Percentiles rank a stretch among this genome's conserved stretches.
These are phyloP conservation scores for Populus ilicifolia DNA, from an alignment of 345 rosid species.

Conservation along the genomic window DNA sequence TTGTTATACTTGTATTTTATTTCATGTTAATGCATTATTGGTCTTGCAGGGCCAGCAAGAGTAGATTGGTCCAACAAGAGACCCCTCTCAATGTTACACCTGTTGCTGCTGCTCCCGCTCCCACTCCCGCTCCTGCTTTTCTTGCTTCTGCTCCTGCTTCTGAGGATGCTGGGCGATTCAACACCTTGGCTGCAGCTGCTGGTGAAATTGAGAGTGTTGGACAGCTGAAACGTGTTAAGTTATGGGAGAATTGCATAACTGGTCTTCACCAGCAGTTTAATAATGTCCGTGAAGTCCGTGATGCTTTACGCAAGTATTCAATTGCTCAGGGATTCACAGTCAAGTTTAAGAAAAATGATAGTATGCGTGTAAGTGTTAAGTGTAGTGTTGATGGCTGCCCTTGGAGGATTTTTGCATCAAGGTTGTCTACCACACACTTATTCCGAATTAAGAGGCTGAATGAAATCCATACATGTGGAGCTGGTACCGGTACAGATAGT, in stretches of 20 bases:
- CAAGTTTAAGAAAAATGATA: conserved; percentile 25
- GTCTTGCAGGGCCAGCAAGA: conserved; percentile 28
- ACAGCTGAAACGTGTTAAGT: conserved; percentile 28
- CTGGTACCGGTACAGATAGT: neutral
- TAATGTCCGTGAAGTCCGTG: conserved; percentile 21
- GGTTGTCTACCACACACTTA: conserved; percentile 17
- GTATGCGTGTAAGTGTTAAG: conserved; percentile 24
- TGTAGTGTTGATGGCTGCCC: conserved; percentile 29
- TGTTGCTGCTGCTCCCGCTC: neutral
- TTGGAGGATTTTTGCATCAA: conserved; percentile 26
- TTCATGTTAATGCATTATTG: neutral
- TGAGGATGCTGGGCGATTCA: conserved; percentile 11
- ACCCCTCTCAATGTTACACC: conserved; percentile 22
- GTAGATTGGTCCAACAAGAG: conserved; percentile 18
- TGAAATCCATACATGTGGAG: conserved; percentile 21
- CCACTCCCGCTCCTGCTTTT: neutral
- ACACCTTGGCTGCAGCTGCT: conserved; percentile 3
- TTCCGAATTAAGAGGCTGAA: conserved; percentile 22
- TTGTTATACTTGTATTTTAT: neutral
- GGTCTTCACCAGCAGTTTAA: conserved; percentile 33
- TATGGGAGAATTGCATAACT: conserved; percentile 29
- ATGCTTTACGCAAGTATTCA: conserved; percentile 23
- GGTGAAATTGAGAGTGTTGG: conserved; percentile 3
- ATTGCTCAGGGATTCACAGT: conserved; percentile 28
- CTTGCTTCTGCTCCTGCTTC: conserved; percentile 5